Evolutionary conservation across 2,329 filamentous ascomycete species (phyloP).

Genomic region (Hymenoscyphus repandus): DNA sequence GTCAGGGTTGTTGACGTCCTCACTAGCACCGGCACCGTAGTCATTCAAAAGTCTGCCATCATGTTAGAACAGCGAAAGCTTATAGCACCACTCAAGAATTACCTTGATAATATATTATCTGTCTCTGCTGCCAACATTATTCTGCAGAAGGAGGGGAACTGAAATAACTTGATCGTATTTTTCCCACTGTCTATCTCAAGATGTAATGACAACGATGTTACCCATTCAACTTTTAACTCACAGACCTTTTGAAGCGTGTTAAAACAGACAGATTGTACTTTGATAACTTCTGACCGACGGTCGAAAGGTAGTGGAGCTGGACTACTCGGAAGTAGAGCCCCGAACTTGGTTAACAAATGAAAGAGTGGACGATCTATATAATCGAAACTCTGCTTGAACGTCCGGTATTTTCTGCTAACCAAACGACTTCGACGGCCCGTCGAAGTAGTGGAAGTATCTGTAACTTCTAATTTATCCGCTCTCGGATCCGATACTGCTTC

Average conservation of each 20-base stretch:
- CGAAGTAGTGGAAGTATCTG: neutral
- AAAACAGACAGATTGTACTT: constrained; percentile 2
- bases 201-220: constrained; percentile 8
- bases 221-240: constrained; percentile 13
- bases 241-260: constrained; percentile 6
- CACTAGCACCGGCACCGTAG: neutral
- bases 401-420: neutral
- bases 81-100: neutral
- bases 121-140: constrained; percentile 3
- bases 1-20: neutral
- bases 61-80: neutral
- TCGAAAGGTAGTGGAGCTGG: constrained; percentile 1
- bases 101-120: neutral
- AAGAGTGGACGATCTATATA: neutral
- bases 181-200: constrained; percentile 12
- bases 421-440: neutral
- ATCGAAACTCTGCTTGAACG: neutral
- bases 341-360: neutral
- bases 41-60: neutral
- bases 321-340: neutral
- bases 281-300: neutral
- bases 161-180: constrained; percentile 16
- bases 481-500: constrained; percentile 1
- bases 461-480: neutral
- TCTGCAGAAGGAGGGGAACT: constrained; percentile 11